Evolutionary conservation across 345 rosid species (phyloP), one percentile per base, ranked within the genome.

Genomic region (Salix dunnii): DNA sequence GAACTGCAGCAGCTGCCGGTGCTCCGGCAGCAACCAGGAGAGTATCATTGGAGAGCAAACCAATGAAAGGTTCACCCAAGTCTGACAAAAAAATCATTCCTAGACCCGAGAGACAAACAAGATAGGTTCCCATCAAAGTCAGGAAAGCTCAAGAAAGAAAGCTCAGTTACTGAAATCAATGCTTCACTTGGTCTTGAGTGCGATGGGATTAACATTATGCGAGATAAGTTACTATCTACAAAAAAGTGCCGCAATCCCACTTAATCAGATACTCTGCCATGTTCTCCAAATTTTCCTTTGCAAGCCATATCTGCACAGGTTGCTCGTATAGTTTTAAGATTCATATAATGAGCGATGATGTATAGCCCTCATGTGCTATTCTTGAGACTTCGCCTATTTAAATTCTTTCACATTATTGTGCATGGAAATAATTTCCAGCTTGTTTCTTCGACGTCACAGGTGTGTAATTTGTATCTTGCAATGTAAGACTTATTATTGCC

Each of bases 1-100:
- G 94, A 88, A 92, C 91, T 76, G 93, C 95, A 14, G 85, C 86
- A 60, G 48, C 67, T n/a, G 79, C 81, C 23, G 6, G 77, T 67
- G 66, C 86, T 80, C 75, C 83, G 43, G 55, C 85, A 18, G 70
- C 84, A 53, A 67, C 85, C 74, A 89, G 78, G 78, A 91, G 83
- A 80, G 80, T 75, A 9, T 77, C 87, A 23, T 63, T 67, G 48
- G 87, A 80, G 58, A 83, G 81, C 68, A 87, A 81, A 77, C 67
- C 78, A 36, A 70, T 48, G 30, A 85, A 84, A 85, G 76, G 77
- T 23, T 70, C 87, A n/a, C 25, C 53, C 25, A 77, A 74, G 55
- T 30, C 51, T 13, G 81, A 80, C 75, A 78, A 42, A 69, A 76
- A 58, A 73, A 68, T 60, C 80, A 69, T 71, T 68, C 83, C 70